A percentile compares a stretch with the other conserved stretches of the same genome.
These are phyloP conservation scores for Glycine tomentella DNA, from an alignment of 306 rosid species.

Conservation along the genomic window DNA sequence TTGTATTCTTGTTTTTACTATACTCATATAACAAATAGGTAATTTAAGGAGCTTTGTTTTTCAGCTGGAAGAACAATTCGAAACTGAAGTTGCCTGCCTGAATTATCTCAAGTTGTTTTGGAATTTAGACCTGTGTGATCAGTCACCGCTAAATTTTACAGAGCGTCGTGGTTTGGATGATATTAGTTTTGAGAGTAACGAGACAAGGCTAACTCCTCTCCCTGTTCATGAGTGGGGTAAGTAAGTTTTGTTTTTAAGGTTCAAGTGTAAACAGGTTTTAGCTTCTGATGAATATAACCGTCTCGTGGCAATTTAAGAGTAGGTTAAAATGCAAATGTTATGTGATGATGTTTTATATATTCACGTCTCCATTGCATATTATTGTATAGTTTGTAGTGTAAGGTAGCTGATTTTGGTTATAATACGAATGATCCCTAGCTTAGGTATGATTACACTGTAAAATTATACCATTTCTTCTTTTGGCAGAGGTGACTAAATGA, in stretches of 20 bases:
- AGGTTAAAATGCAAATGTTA: conserved; percentile 42
- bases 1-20: conserved; percentile 1
- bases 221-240: conserved; percentile 42
- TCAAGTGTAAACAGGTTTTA: conserved; percentile 40
- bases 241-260: background rate
- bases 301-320: too few species aligned
- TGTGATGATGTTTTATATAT: conserved; percentile 38
- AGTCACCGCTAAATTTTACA: conserved; percentile 48
- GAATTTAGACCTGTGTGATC: conserved; percentile 40
- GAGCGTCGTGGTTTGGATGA: conserved; percentile 38
- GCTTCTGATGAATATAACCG: conserved; percentile 38
- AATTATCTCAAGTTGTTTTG: conserved; percentile 46
- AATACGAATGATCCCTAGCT: conserved; percentile 20
- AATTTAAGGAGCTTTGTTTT: conserved; percentile 41
- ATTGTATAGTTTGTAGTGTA: conserved; percentile 37
- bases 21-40: conserved; percentile 8
- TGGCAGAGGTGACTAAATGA: background rate
- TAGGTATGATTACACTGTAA: conserved; percentile 36
- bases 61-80: conserved; percentile 95
- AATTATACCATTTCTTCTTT: conserved; percentile 26
- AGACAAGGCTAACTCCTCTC: conserved; percentile 33
- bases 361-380: conserved; percentile 43
- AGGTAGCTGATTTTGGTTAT: conserved; percentile 41
- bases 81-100: conserved; percentile 91
- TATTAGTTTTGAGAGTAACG: conserved; percentile 38